Evolutionary conservation across 768 basidiomycete species (phyloP), one percentile per base, ranked within the genome.

Genomic region (Calocybe cyanea): DNA sequence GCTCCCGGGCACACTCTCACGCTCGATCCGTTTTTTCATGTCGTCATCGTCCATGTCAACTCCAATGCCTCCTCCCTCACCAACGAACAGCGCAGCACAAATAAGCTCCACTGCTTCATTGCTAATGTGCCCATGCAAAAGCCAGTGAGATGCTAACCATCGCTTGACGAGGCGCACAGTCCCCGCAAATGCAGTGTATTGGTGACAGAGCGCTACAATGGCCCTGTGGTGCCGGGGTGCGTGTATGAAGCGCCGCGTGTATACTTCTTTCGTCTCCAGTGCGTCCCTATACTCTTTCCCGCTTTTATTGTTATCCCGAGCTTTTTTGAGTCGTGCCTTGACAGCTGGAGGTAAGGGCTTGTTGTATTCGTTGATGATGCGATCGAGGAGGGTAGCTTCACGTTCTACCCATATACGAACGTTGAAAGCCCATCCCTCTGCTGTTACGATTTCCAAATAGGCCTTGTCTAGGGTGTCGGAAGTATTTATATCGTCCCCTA

Each of bases 71-170:
- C 49, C 62, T 17, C 59, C 73, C n/a, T 77, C 73, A 2, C 73
- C 73, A 9, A 92, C 68, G 59, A 94, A 97, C 13, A 87, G 71
- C 25, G 70, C 69, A 0, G 92, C 89, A 62, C 89, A 91, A 33
- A 99, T 62, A 14, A 98, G 69, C 63, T 99, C 96, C 28, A 90
- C 77, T 0, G 79, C 83, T 61, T 97, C 92, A 48, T 81, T 77
- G 5, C 76, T 74, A 43, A 97, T 70, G 54, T 91, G 86, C 0
- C 73, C 65, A 3, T 77, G 72, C 25, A 98, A 75, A 46, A 96
- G 75, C 85, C 88, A 91, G 60, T 99, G 96, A 6, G 86, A 71
- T 0, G 88, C 81, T 43, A 98, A 70, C 96, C 96, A 99, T 34
- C 95, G 78, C 68, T 97, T 95, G 41, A 89, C 78, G 13, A 98